Base-by-base conservation (phyloP, 2,329 filamentous ascomycete species). In the Cladophialophora chaetospira region DNA sequence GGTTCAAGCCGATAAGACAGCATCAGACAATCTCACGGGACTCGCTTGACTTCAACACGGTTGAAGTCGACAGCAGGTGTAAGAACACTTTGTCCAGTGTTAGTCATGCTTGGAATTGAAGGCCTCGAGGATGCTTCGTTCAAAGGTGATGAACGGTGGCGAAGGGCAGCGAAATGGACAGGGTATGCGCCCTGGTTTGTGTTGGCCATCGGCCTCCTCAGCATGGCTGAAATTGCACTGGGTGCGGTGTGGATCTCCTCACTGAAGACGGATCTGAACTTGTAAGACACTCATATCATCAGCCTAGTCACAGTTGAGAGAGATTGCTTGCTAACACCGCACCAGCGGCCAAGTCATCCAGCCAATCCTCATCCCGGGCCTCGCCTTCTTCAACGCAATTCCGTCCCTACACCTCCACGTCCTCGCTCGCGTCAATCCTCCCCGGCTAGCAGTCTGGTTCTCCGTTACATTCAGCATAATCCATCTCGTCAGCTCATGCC, bases 301-400 rank as follows among this genome's bases (percentile, higher is more conserved):
- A 17, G 29, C 5, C 19, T 25, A 15, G n/a, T 17, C 21, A 8
- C n/a, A 9, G 33, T n/a, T 9, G 15, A 11, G n/a, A n/a, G 28
- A 3, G 13, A 23, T 15, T 5, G 8, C n/a, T 11, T 9, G 46
- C 36, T 43, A 26, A 51, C 48, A 51, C 11, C 4, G 15, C 28
- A 36, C n/a, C 28, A 63, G 53, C 45, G 53, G 55, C 10, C 58
- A 61, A 44, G 58, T 66, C 36, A 63, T 66, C 38, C 63, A 66
- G 31, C 62, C 63, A 6, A 53, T 66, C 10, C 60, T 65, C 53
- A 55, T 64, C 17, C 62, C 63, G 10, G 62, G 60, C 4, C 23
- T 64, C 11, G 57, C 57, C 21, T 64, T 66, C 53, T 66, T 66
- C 60, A 66, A 66, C 48, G 57, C 63, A 11, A 62, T 66, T 26